Conservation (phyloP, 768 basidiomycete species). For the Phanerochaete sordida region DNA sequence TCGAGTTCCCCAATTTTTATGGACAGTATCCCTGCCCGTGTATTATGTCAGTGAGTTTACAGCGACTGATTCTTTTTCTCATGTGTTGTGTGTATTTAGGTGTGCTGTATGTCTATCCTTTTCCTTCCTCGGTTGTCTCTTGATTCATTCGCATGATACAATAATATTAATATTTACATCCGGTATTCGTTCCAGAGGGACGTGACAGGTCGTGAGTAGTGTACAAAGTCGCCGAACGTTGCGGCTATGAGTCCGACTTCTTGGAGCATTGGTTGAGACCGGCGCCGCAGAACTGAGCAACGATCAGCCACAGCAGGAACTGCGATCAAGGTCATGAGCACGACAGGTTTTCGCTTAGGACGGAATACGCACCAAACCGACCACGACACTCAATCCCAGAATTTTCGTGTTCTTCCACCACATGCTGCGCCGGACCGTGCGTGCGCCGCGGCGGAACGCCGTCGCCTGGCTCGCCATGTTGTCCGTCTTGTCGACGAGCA, state of each 20-base stretch:
- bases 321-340: conserved; percentile 25
- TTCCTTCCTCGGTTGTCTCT: not conserved
- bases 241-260: conserved; percentile 11
- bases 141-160: not conserved
- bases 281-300: conserved; percentile 89
- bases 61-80: not conserved
- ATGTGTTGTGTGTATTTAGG: not conserved
- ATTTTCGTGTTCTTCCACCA: conserved; percentile 86
- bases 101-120: not conserved
- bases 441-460: conserved; percentile 86
- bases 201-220: not conserved
- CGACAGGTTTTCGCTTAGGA: conserved; percentile 2
- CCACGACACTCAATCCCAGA: conserved; percentile 61
- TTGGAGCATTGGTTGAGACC: conserved; percentile 64
- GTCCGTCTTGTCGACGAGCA: conserved; percentile 96
- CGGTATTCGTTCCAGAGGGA: not conserved
- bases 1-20: not conserved
- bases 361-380: conserved; percentile 55
- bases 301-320: conserved; percentile 77
- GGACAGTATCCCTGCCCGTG: not conserved
- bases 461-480: conserved; percentile 92
- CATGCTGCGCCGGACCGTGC: conserved; percentile 80
- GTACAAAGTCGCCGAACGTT: not conserved
- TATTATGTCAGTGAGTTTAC: not conserved
- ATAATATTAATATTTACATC: conserved; percentile 1